Conservation (phyloP, 208 protist genomes). For the Trypanosoma rangeli region DNA sequence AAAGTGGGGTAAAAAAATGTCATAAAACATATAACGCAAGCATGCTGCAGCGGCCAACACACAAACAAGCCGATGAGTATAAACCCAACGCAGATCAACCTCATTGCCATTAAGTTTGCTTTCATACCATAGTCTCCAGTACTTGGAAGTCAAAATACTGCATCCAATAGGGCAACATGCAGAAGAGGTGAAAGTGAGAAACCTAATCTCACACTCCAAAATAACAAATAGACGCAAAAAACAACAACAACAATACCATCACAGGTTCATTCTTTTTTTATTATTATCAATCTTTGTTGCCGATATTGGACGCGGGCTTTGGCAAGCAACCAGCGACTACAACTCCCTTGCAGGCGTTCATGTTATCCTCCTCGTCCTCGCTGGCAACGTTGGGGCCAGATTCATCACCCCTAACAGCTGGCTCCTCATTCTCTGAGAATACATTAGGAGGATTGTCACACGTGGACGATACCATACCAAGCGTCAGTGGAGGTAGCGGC, state of each 20-base stretch:
- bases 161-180: conserved; percentile 4
- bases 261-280: conserved; percentile 19
- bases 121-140: too few relatives aligned
- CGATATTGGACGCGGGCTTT: not conserved
- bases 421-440: not conserved
- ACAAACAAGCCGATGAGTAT: too few relatives aligned
- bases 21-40: too few relatives aligned
- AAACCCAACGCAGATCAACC: too few relatives aligned
- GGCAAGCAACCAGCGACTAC: not conserved
- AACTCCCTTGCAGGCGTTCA: not conserved
- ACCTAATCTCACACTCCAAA: not conserved
- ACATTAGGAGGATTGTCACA: not conserved
- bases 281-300: conserved; percentile 3
- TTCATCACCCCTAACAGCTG: not conserved
- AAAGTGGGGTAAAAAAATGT: too few relatives aligned
- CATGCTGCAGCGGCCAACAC: too few relatives aligned
- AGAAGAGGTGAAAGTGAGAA: not conserved
- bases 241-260: conserved; percentile 3
- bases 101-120: too few relatives aligned
- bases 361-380: not conserved
- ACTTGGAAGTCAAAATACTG: not conserved
- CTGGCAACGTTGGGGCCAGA: not conserved
- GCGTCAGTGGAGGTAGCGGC: not conserved
- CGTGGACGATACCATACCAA: not conserved
- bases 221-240: conserved; percentile 1